Evolutionary conservation across 2,329 filamentous ascomycete species (phyloP).

Genomic region (Macrophomina tecta): DNA sequence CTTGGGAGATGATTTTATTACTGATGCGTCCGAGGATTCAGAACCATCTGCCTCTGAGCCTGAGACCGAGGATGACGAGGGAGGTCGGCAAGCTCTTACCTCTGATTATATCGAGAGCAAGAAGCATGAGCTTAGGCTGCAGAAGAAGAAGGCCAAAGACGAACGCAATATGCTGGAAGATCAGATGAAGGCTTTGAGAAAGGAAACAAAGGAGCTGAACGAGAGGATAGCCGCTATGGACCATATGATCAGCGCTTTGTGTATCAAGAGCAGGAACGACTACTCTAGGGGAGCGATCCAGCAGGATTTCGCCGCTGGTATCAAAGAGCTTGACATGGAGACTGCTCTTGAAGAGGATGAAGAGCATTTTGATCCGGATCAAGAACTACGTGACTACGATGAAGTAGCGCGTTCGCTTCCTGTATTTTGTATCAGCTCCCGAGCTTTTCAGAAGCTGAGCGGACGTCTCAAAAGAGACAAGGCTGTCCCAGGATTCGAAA

Average conservation of each 20-base stretch:
- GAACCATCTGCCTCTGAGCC: constrained; percentile 2
- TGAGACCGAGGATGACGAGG: constrained; percentile 33
- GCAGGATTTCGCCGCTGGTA: constrained; percentile 64
- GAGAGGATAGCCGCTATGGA: constrained; percentile 40
- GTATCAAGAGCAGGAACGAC: constrained; percentile 63
- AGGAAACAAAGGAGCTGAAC: constrained; percentile 39
- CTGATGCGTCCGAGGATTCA: constrained; percentile 33
- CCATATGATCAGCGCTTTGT: constrained; percentile 46
- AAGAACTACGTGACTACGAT: constrained; percentile 64
- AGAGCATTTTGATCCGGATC: constrained; percentile 60
- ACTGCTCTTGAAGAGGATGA: constrained; percentile 60
- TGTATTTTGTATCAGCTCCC: constrained; percentile 69
- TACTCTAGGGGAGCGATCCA: constrained; percentile 63
- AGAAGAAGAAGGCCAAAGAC: constrained; percentile 50
- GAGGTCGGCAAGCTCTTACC: constrained; percentile 47
- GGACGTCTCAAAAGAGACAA: constrained; percentile 61
- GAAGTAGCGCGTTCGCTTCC: constrained; percentile 61
- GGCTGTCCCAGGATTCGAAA: constrained; percentile 59
- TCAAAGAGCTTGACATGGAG: constrained; percentile 66
- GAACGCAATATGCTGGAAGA: constrained; percentile 38
- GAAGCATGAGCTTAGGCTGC: constrained; percentile 50
- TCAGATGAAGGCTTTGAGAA: constrained; percentile 40
- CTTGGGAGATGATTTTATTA: constrained; percentile 34
- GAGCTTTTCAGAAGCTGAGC: constrained; percentile 67
- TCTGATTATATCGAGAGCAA: constrained; percentile 49